A percentile compares a stretch with the other conserved stretches of the same genome.
phyloP scores from a whole-genome alignment of 306 rosid genomes.

The Elaeagnus macrophylla region DNA sequence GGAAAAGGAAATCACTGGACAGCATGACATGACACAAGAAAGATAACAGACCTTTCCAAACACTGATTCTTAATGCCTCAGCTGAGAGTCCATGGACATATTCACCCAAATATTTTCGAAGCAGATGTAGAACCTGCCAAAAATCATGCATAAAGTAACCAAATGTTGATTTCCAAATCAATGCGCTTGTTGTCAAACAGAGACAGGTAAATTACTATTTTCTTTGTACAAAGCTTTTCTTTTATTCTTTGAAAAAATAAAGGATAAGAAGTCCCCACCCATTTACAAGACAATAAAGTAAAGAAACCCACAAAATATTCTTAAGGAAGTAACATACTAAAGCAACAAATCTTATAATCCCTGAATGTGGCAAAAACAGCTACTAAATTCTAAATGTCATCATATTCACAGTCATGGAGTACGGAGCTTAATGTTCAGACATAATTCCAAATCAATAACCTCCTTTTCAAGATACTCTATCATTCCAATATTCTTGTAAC shows the following conservation, averaged over 20 bases:
- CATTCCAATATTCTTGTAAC: too few species aligned
- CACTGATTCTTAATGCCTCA: constrained; percentile 92
- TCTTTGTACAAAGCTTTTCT: too few species aligned
- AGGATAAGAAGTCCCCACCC: too few species aligned
- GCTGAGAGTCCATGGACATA: constrained; percentile 92
- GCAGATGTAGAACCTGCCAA: constrained; percentile 80
- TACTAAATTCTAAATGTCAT: neutral
- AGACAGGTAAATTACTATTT: too few species aligned
- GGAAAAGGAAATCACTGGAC: too few species aligned
- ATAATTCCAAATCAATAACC: too few species aligned
- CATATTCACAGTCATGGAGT: neutral
- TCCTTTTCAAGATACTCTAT: too few species aligned
- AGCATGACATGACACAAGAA: constrained; percentile 16
- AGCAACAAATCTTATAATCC: neutral
- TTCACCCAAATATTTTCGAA: constrained; percentile 85
- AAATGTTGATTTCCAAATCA: neutral
- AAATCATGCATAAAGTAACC: neutral
- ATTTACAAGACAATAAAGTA: too few species aligned
- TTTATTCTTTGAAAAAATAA: too few species aligned
- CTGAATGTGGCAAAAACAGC: neutral
- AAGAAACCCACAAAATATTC: neutral
- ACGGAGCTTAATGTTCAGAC: too few species aligned
- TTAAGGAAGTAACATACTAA: neutral
- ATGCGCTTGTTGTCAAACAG: neutral
- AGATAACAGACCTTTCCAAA: constrained; percentile 77